phyloP scores from a whole-genome alignment of 2,329 filamentous ascomycete species.

The Sclerotinia spermophila region DNA sequence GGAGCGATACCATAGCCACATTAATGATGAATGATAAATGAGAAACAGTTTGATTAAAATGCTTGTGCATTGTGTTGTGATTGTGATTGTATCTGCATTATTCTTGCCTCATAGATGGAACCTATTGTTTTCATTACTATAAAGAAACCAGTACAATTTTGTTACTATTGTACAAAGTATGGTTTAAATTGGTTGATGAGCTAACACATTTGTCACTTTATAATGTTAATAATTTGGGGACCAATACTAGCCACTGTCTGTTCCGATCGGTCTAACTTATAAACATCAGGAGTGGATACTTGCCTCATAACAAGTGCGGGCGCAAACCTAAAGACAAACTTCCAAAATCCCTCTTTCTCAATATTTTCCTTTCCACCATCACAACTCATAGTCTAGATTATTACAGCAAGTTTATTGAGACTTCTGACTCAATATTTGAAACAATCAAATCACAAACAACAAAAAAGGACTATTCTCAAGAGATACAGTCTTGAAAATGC shows the following conservation, averaged over 20 bases:
- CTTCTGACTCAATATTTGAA: not conserved
- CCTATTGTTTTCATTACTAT: not conserved
- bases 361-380: not conserved
- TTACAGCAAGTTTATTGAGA: not conserved
- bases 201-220: not conserved
- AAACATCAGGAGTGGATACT: not conserved
- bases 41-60: not conserved
- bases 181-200: not conserved
- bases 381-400: not conserved
- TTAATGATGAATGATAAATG: constrained; percentile 18
- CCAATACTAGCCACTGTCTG: not conserved
- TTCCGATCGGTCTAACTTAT: not conserved
- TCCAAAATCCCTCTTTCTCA: not conserved
- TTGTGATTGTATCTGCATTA: not conserved
- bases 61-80: not conserved
- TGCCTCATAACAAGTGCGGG: constrained; percentile 5
- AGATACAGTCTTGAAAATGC: constrained; percentile 30
- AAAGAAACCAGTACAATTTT: not conserved
- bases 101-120: not conserved
- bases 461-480: not conserved
- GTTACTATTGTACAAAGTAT: not conserved
- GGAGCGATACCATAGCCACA: constrained; percentile 12
- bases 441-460: not conserved
- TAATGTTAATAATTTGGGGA: not conserved
- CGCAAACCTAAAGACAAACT: constrained; percentile 16